phyloP scores from a whole-genome alignment of 2,329 filamentous ascomycete species.

The Chrysoporthe deuterocubensis region DNA sequence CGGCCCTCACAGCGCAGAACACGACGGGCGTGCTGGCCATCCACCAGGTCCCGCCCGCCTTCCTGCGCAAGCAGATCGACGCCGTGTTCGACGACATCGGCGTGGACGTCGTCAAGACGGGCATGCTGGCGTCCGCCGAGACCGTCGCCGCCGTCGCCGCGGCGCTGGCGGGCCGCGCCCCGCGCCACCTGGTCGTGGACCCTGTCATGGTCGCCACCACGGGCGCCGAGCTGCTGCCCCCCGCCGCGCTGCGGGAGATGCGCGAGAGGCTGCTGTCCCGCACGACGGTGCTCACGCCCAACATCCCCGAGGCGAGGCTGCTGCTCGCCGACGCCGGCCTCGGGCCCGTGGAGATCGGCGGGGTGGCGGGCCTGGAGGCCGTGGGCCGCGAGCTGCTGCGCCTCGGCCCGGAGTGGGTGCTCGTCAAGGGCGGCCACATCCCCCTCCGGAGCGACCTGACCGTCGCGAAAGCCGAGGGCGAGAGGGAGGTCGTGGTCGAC shows the following conservation, averaged over 20 bases:
- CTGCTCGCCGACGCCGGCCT: constrained; percentile 56
- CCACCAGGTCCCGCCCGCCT: constrained; percentile 75
- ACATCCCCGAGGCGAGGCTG: constrained; percentile 74
- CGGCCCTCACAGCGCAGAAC: constrained; percentile 94
- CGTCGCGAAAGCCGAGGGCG: constrained; percentile 60
- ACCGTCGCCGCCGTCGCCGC: constrained; percentile 72
- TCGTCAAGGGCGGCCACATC: constrained; percentile 91
- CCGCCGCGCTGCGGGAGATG: constrained; percentile 65
- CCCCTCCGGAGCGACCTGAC: constrained; percentile 70
- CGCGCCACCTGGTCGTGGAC: constrained; percentile 67
- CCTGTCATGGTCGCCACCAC: constrained; percentile 91
- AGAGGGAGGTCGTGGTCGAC: constrained; percentile 73
- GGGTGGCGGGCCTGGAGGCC: constrained; percentile 67
- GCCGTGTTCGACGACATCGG: constrained; percentile 83
- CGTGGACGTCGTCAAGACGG: constrained; percentile 89
- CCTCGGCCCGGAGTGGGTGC: constrained; percentile 77
- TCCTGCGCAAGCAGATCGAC: constrained; percentile 84
- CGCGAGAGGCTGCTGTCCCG: constrained; percentile 64
- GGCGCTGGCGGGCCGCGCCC: constrained; percentile 49
- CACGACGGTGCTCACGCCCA: constrained; percentile 75
- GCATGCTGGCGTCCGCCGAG: constrained; percentile 78
- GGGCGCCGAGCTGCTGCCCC: constrained; percentile 70
- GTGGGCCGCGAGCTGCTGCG: constrained; percentile 68
- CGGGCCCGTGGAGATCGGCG: constrained; percentile 46
- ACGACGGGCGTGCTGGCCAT: constrained; percentile 83